Evolutionary conservation across 1,284 basidiomycete genomes (phyloP).

Genomic region (Pyrrhoderma lamaoense): DNA sequence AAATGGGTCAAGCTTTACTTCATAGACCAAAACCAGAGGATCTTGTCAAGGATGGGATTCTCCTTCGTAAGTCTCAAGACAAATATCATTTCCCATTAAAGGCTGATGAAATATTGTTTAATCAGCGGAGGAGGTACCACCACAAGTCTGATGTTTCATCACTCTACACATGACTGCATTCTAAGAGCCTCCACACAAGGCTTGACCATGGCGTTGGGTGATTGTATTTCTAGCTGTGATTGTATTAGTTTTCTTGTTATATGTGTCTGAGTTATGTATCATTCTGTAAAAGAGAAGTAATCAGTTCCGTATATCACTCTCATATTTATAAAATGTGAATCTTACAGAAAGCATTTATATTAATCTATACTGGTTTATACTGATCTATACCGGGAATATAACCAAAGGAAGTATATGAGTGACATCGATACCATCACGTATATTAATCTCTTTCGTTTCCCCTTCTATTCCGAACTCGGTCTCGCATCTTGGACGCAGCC

Average conservation of each 20-base stretch:
- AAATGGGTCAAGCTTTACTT: conserved; percentile 59
- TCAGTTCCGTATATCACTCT: too few species aligned
- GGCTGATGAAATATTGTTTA: not conserved
- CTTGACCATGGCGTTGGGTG: not conserved
- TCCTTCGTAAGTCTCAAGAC: conserved; percentile 37
- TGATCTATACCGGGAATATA: not conserved
- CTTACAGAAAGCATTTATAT: too few species aligned
- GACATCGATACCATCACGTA: not conserved
- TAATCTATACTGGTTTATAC: conserved; percentile 1
- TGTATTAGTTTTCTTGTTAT: not conserved
- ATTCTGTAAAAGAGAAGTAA: not conserved
- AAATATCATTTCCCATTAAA: not conserved
- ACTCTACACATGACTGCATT: too few species aligned
- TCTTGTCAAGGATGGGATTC: conserved; percentile 66
- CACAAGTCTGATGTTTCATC: not conserved
- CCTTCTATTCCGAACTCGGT: conserved; percentile 32
- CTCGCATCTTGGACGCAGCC: conserved; percentile 60
- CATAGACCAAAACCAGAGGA: conserved; percentile 61
- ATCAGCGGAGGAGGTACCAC: conserved; percentile 16
- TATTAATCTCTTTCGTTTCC: conserved; percentile 23
- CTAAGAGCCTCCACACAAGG: not conserved
- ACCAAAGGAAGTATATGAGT: too few species aligned
- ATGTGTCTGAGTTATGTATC: not conserved
- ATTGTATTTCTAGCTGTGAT: not conserved
- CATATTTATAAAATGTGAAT: too few species aligned